phyloP scores from a whole-genome alignment of 2,329 filamentous ascomycete genomes.

The Setomelanomma holmii region DNA sequence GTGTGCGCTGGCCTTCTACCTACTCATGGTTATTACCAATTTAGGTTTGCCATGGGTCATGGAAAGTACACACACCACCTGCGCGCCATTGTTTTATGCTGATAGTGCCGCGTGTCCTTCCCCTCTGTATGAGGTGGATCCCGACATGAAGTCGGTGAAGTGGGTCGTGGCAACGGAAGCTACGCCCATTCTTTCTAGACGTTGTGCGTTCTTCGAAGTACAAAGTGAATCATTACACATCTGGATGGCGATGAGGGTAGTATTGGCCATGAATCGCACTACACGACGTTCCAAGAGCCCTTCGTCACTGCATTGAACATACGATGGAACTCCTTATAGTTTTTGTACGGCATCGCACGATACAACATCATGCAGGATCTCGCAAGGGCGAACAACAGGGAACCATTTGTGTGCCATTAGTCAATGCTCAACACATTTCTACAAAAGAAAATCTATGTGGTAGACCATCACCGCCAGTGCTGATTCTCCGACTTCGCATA shows the following conservation, averaged over 20 bases:
- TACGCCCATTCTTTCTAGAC: not conserved
- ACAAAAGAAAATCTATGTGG: no score
- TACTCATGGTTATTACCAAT: constrained; percentile 38
- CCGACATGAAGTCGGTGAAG: constrained; percentile 21
- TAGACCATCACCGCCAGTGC: not conserved
- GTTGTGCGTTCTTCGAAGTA: constrained; percentile 5
- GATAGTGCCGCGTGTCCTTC: constrained; percentile 38
- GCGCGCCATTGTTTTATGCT: constrained; percentile 70
- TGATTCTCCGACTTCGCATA: constrained; percentile 19
- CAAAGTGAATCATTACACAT: not conserved
- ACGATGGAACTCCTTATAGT: no score
- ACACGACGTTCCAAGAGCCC: no score
- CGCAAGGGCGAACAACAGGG: no score
- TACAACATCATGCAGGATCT: no score
- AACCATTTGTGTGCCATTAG: no score
- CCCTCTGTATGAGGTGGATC: constrained; percentile 14
- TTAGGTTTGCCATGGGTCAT: constrained; percentile 71
- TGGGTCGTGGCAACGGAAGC: constrained; percentile 28
- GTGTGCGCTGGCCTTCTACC: not conserved
- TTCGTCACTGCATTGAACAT: no score
- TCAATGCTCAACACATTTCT: no score
- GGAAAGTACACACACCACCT: constrained; percentile 77
- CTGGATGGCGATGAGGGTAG: no score
- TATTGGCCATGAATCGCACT: no score
- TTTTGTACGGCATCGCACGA: no score